A percentile compares a stretch with the other conserved stretches of the same genome.
Evolutionary conservation across 495 filamentous ascomycete species (phyloP).

Genomic region (Lepraria neglecta): DNA sequence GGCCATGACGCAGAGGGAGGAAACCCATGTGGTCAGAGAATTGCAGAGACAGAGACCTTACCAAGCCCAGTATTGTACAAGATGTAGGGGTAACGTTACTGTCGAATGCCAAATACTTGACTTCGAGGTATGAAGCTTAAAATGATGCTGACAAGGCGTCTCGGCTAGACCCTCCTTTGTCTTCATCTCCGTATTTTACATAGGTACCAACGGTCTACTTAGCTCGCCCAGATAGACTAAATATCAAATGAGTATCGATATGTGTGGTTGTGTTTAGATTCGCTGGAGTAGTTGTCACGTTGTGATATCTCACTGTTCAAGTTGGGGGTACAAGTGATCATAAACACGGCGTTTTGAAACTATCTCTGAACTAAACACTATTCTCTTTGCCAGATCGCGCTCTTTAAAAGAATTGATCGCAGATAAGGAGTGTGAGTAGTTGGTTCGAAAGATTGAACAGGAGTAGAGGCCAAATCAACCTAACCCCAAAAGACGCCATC

Average conservation of each 20-base stretch:
- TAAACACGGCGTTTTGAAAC: constrained; percentile 6
- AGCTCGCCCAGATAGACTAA: neutral
- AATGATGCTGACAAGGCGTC: constrained; percentile 2
- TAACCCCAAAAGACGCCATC: constrained; percentile 12
- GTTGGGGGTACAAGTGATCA: neutral
- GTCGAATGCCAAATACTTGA: constrained; percentile 4
- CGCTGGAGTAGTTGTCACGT: neutral
- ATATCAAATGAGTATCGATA: neutral
- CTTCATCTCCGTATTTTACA: constrained; percentile 5
- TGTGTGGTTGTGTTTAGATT: neutral
- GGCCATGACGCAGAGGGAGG: constrained; percentile 17
- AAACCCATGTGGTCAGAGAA: constrained; percentile 10
- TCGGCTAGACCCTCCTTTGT: neutral
- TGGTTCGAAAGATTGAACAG: constrained; percentile 20
- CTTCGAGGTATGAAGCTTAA: neutral
- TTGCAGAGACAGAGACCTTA: neutral
- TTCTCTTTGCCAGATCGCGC: constrained; percentile 16
- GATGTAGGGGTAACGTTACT: neutral
- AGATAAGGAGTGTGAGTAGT: constrained; percentile 24
- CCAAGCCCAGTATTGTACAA: neutral
- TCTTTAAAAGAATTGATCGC: constrained; percentile 17
- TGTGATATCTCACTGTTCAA: neutral
- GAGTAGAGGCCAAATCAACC: constrained; percentile 17
- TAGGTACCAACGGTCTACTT: neutral
- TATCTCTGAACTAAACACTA: constrained; percentile 3